Evolutionary conservation across 129 eudicot species (phyloP), one percentile per base, ranked within the genome.

Genomic region (Ambrosia artemisiifolia): DNA sequence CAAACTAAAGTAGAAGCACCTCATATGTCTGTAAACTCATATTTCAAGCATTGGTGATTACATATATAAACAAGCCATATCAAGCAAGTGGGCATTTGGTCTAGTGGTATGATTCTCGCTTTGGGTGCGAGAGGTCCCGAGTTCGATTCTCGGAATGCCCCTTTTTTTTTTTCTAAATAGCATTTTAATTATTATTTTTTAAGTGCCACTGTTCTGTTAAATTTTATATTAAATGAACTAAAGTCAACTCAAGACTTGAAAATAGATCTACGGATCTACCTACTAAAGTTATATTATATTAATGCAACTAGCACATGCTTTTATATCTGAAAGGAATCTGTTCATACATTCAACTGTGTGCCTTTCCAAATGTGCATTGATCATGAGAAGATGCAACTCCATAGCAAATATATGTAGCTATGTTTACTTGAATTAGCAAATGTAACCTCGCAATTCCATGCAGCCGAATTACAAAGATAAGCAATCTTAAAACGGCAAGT

Each of bases 81-180:
- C 1, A n/a, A 34, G 11, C 75, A 70, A 16, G 65, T 12, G 95
- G 95, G 95, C 96, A 85, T 87, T 93, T 89, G 95, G 96, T 89
- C 95, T 89, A 92, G 95, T 87, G 92, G 95, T 89, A 89, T 87
- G 95, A 87, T 92, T 92, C 95, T 92, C 88, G 91, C 91, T 87
- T 87, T 40, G 92, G 96, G 95, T 89, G 95, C 95, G 88, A 87
- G 98, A 89, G 98, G 96, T 89, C 96, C 98, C 85, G 88, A 88
- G 96, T 88, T 87, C 85, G 82, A 83, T 89, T 92, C 94, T 86
- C 94, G 83, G 96, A 92, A 88, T 82, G 95, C 95, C 95, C 92
- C 88, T 0, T 11, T 73, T 38, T 55, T 42, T 38, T 73, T 38
- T 55, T 42, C 6, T 24, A 24, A 24, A 24, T 16, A 14, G 43